Conservation (phyloP, 2,329 filamentous ascomycete species). For the Verticillium longisporum region DNA sequence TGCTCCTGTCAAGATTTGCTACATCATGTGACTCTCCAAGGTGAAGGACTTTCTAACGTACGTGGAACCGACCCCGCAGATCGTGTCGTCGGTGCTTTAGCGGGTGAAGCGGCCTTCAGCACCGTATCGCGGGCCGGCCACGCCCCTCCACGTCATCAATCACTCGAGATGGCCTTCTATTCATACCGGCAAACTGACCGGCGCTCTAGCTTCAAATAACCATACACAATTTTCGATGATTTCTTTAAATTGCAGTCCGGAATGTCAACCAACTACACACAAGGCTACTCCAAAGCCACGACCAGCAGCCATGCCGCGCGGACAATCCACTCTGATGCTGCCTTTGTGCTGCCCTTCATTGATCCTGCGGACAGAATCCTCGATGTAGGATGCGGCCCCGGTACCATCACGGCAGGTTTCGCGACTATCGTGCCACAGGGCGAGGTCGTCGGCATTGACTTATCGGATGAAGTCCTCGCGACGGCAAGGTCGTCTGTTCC, state of each 20-base stretch:
- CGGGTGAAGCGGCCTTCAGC: neutral
- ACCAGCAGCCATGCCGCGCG: slow-evolving; percentile 30
- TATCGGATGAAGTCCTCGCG: slow-evolving; percentile 21
- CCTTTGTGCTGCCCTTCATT: slow-evolving; percentile 34
- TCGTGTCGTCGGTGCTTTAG: neutral
- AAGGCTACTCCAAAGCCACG: slow-evolving; percentile 31
- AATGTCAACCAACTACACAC: slow-evolving; percentile 20
- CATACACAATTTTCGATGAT: too few relatives aligned
- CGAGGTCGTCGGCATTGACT: slow-evolving; percentile 31
- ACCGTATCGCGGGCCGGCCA: too few relatives aligned
- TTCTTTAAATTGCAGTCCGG: neutral
- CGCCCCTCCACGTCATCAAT: too few relatives aligned
- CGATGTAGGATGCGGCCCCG: slow-evolving; percentile 42
- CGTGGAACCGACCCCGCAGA: neutral
- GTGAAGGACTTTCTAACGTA: neutral
- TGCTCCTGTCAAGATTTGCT: neutral
- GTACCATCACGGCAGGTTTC: slow-evolving; percentile 38
- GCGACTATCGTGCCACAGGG: slow-evolving; percentile 30
- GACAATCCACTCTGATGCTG: slow-evolving; percentile 34
- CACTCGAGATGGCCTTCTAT: too few relatives aligned
- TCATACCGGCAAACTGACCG: too few relatives aligned
- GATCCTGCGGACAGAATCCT: slow-evolving; percentile 29
- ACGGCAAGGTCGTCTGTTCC: slow-evolving; percentile 17
- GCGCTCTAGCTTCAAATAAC: too few relatives aligned
- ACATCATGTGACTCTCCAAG: neutral